Percentiles rank a stretch among this genome's conserved stretches.
Evolutionary conservation across 2,329 filamentous ascomycete species (phyloP).

Genomic region (Trichoderma hamatum): DNA sequence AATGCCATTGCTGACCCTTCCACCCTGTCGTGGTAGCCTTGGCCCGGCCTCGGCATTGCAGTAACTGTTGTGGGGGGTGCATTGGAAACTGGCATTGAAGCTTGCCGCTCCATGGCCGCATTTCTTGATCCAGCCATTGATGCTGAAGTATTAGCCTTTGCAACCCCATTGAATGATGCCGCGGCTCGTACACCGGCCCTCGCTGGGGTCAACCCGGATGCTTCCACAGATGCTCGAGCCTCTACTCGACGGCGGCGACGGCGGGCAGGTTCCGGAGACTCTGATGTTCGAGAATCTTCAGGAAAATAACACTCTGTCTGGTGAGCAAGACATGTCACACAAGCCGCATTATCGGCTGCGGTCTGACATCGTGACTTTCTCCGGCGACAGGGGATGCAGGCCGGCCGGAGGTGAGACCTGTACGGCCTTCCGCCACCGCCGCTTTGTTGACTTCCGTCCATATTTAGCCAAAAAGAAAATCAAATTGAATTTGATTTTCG

Average conservation of each 20-base stretch:
- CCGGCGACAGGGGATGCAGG: conserved; percentile 61
- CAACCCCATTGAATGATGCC: not conserved
- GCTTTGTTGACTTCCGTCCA: conserved; percentile 11
- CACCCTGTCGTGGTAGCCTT: not conserved
- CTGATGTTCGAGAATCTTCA: conserved; percentile 36
- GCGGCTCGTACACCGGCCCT: conserved; percentile 1
- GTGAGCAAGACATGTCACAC: conserved; percentile 61
- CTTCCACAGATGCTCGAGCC: conserved; percentile 14
- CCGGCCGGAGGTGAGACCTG: conserved; percentile 63
- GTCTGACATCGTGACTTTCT: conserved; percentile 65
- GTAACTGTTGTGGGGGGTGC: not conserved
- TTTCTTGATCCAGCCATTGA: conserved; percentile 4
- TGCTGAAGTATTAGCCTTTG: conserved; percentile 13
- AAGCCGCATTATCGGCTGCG: conserved; percentile 55
- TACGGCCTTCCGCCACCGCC: conserved; percentile 51
- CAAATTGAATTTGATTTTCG: not conserved
- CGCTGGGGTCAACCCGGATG: not conserved
- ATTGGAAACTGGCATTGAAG: not conserved
- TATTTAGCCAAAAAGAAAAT: not conserved
- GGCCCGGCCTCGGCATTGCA: not conserved
- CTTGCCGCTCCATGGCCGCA: not conserved
- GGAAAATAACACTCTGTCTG: conserved; percentile 60
- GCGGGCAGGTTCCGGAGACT: conserved; percentile 29
- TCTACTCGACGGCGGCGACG: conserved; percentile 27
- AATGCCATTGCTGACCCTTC: conserved; percentile 37